phyloP scores from a whole-genome alignment of 1,284 basidiomycete species.

The Cystobasidium pallidum region DNA sequence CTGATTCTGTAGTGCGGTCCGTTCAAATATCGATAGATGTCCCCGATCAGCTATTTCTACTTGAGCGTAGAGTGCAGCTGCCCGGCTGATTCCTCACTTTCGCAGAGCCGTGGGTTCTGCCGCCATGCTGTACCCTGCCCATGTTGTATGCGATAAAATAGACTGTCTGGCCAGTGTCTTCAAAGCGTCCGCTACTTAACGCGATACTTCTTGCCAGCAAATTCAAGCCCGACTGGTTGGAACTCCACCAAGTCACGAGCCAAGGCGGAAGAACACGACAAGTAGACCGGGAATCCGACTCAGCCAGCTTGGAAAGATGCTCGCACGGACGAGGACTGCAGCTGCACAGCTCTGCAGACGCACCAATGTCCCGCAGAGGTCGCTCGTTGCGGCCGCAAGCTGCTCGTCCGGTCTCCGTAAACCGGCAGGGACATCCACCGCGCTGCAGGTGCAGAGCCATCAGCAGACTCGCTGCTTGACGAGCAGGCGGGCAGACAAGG shows the following conservation, averaged over 20 bases:
- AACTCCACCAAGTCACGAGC: constrained; percentile 21
- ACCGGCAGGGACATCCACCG: neutral
- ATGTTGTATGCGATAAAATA: neutral
- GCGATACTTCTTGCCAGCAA: constrained; percentile 16
- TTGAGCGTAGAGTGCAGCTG: too few relatives aligned
- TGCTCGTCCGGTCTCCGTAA: constrained; percentile 7
- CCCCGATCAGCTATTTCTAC: constrained; percentile 9
- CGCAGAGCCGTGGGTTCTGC: constrained; percentile 30
- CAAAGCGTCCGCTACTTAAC: too few relatives aligned
- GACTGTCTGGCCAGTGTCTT: neutral
- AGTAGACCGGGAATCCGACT: neutral
- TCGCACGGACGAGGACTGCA: constrained; percentile 34
- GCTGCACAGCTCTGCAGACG: constrained; percentile 29
- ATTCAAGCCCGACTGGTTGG: constrained; percentile 7
- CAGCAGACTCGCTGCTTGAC: constrained; percentile 32
- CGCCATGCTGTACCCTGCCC: constrained; percentile 36
- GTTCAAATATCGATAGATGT: constrained; percentile 13
- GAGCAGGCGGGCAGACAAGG: constrained; percentile 37
- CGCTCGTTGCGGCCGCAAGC: constrained; percentile 19
- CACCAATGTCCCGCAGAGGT: constrained; percentile 9
- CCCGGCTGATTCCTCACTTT: constrained; percentile 7
- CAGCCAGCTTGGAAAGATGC: constrained; percentile 12
- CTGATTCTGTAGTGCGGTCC: constrained; percentile 12
- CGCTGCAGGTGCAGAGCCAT: constrained; percentile 7
- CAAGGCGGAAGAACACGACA: neutral